phyloP scores from a whole-genome alignment of 306 rosid species.

The Senna siamea region DNA sequence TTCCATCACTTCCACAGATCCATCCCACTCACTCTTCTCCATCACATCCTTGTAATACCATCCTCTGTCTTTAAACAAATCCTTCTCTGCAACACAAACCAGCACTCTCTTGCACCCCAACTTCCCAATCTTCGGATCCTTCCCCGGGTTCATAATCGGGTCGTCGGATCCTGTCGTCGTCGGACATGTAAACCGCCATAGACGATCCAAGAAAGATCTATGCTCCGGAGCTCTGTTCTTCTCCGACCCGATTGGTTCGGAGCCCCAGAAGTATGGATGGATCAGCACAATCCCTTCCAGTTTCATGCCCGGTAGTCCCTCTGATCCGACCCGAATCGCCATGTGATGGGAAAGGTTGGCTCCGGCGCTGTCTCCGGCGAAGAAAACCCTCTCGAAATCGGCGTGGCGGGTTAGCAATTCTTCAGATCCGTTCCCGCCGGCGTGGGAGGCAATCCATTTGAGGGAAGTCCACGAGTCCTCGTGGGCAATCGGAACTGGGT shows the following conservation, averaged over 20 bases:
- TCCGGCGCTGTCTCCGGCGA: conserved; percentile 19
- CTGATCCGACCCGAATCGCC: not conserved
- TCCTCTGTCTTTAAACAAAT: conserved; percentile 41
- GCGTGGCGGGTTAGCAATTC: not conserved
- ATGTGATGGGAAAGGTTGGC: conserved; percentile 10
- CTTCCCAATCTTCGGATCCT: conserved; percentile 32
- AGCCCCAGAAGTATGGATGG: conserved; percentile 39
- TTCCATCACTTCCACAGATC: conserved; percentile 42
- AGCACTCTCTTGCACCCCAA: conserved; percentile 44
- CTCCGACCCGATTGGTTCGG: conserved; percentile 9
- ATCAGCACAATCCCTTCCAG: not conserved
- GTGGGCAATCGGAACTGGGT: conserved; percentile 15
- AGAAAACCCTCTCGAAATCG: not conserved
- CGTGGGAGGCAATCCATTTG: conserved; percentile 25
- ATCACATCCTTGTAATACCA: conserved; percentile 42
- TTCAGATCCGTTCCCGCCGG: not conserved
- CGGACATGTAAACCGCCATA: conserved; percentile 22
- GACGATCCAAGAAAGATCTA: fast-evolving
- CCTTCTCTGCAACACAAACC: no score
- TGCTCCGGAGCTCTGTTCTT: no score
- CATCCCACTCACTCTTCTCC: conserved; percentile 49
- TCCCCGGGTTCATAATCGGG: conserved; percentile 36
- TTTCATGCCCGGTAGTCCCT: not conserved
- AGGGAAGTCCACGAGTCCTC: conserved; percentile 21
- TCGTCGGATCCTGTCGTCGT: conserved; percentile 31